Evolutionary conservation across 345 rosid genomes (phyloP), one percentile per base, ranked within the genome.

Genomic region (Moricandia arvensis): DNA sequence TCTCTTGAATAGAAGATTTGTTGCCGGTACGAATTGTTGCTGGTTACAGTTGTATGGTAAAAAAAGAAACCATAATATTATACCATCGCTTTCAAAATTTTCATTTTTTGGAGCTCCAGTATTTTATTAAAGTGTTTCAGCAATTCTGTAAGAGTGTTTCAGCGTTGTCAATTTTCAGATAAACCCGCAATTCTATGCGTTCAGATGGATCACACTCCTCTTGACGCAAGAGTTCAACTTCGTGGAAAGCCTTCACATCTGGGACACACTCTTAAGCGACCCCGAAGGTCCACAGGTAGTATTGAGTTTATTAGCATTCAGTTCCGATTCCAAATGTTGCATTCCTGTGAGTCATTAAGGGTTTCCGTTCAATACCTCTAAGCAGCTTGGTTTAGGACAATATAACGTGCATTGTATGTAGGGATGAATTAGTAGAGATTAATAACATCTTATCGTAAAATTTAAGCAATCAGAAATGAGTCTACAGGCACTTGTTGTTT

Each of bases 181-280:
- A 68, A 94, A 94, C 78, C 97, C 97, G 54, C 97, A 91, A 37
- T 94, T 94, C 69, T 94, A 94, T 61, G 97, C 97, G n/a, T 94
- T 94, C 79, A 85, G 98, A 83, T 94, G 98, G 98, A 94, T 94
- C 79, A 94, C 98, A 65, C 93, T 94, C 68, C 93, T 94, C 31
- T 83, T 94, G 84, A 94, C 98, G 2, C 98, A 92, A 76, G 98
- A 94, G 72, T 94, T 91, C 86, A 85, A 90, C 82, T 93, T 93
- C 54, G 89, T 90, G 0, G 98, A 89, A 77, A 84, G 94, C 77
- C 94, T 93, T 76, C 97, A 87, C 74, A 89, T 94, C 49, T 94
- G 98, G 98, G 97, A 94, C 79, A 85, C 93, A 1, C 96, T 94
- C 69, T 85, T 94, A 55, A 91, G 98, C 55, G 98, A 94, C 70